Conservation (phyloP, 345 rosid genomes). For the Nephelium lappaceum region DNA sequence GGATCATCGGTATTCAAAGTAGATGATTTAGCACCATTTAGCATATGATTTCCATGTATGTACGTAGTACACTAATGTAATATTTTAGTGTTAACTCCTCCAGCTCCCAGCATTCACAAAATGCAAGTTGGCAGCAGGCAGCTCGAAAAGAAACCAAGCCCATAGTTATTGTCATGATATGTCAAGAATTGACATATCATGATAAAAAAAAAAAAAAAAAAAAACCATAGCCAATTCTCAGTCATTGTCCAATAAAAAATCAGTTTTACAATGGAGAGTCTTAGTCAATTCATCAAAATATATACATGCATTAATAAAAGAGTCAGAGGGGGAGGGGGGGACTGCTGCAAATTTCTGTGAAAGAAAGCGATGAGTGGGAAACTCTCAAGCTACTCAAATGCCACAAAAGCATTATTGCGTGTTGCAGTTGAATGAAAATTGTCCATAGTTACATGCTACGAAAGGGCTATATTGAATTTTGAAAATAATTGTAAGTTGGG, state of each 20-base stretch:
- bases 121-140: slow-evolving; percentile 72
- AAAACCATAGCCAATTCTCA: background rate
- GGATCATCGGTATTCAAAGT: too few species aligned
- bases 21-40: background rate
- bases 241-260: slow-evolving; percentile 27
- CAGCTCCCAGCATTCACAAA: slow-evolving; percentile 31
- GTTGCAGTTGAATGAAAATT: too few species aligned
- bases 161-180: too few species aligned
- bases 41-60: background rate
- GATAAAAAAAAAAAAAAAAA: background rate
- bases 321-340: background rate
- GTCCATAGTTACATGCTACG: too few species aligned
- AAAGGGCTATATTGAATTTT: too few species aligned
- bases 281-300: slow-evolving; percentile 26
- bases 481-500: too few species aligned
- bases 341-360: slow-evolving; percentile 27
- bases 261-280: slow-evolving; percentile 20
- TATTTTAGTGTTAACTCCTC: background rate
- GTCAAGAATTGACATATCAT: background rate
- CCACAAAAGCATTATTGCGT: slow-evolving; percentile 9
- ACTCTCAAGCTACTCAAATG: slow-evolving; percentile 42
- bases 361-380: slow-evolving; percentile 26
- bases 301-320: background rate
- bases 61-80: background rate
- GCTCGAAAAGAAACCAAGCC: slow-evolving; percentile 71